Conservation (phyloP, 805 yeast genomes). For the Saccharomycopsis sp. region DNA sequence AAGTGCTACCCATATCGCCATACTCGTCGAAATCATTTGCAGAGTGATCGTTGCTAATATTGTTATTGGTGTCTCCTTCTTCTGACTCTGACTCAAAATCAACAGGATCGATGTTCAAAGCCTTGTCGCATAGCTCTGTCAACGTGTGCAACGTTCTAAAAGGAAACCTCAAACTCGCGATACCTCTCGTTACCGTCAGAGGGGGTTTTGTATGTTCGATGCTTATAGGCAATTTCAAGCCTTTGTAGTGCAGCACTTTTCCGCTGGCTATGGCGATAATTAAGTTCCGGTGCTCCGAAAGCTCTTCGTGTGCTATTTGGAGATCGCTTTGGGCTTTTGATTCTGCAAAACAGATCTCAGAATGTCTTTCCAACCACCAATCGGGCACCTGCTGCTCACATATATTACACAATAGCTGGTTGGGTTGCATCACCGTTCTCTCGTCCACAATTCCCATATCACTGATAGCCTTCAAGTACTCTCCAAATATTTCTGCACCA, state of each 20-base stretch:
- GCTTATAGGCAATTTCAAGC: conserved; percentile 39
- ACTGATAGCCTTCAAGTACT: conserved; percentile 53
- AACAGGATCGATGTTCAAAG: conserved; percentile 67
- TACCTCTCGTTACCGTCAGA: conserved; percentile 1
- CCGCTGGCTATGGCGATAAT: conserved; percentile 34
- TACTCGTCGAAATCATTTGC: conserved; percentile 17
- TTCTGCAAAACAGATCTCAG: conserved; percentile 79
- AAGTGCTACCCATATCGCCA: not conserved
- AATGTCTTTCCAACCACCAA: conserved; percentile 94
- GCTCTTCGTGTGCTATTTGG: conserved; percentile 64
- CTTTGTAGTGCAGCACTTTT: conserved; percentile 46
- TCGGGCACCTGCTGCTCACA: conserved; percentile 89
- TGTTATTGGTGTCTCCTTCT: not conserved
- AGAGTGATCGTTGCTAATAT: conserved; percentile 13
- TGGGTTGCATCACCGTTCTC: conserved; percentile 67
- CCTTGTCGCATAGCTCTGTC: conserved; percentile 65
- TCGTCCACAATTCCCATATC: conserved; percentile 61
- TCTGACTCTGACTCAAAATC: conserved; percentile 34
- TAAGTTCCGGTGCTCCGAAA: conserved; percentile 60
- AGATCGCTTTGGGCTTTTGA: conserved; percentile 76
- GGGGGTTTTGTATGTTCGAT: conserved; percentile 4
- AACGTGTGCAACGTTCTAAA: conserved; percentile 52
- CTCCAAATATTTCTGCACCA: conserved; percentile 78
- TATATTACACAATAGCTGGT: conserved; percentile 77
- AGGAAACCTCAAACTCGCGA: conserved; percentile 44